phyloP scores from a whole-genome alignment of 192 early-diverging fungal species.

The Coemansia sp. region DNA sequence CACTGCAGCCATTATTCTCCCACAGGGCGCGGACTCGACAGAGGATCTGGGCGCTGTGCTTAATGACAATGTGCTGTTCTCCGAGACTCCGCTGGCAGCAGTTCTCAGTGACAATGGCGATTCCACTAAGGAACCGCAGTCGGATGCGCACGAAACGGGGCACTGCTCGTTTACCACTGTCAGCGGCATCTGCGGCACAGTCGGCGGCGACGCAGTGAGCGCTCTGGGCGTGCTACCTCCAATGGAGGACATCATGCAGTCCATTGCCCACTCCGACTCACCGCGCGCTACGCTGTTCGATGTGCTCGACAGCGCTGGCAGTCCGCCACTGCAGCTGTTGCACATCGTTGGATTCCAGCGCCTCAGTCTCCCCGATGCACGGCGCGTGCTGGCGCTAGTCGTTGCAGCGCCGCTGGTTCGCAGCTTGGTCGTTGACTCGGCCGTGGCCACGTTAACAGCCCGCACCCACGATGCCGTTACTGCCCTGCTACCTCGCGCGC shows the following conservation, averaged over 20 bases:
- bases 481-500: conserved; percentile 28
- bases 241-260: conserved; percentile 45
- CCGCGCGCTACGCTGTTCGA: conserved; percentile 47
- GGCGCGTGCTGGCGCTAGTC: conserved; percentile 24
- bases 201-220: conserved; percentile 27
- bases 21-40: conserved; percentile 7
- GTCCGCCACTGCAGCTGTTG: conserved; percentile 25
- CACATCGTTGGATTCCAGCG: conserved; percentile 6
- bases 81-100: conserved; percentile 9
- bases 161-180: conserved; percentile 33
- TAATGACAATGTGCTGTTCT: conserved; percentile 46
- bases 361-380: conserved; percentile 22
- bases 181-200: conserved; percentile 43
- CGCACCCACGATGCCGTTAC: conserved; percentile 24
- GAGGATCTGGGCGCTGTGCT: conserved; percentile 18
- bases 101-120: neutral
- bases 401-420: conserved; percentile 27
- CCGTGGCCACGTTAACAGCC: conserved; percentile 37
- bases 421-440: conserved; percentile 44
- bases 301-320: conserved; percentile 21
- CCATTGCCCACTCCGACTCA: conserved; percentile 23
- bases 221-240: conserved; percentile 46
- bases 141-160: neutral
- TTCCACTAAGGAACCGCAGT: neutral
- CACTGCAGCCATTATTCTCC: conserved; percentile 24